Evolutionary conservation across 192 early-diverging fungal genomes (phyloP).

Genomic region (Umbelopsis ramanniana): DNA sequence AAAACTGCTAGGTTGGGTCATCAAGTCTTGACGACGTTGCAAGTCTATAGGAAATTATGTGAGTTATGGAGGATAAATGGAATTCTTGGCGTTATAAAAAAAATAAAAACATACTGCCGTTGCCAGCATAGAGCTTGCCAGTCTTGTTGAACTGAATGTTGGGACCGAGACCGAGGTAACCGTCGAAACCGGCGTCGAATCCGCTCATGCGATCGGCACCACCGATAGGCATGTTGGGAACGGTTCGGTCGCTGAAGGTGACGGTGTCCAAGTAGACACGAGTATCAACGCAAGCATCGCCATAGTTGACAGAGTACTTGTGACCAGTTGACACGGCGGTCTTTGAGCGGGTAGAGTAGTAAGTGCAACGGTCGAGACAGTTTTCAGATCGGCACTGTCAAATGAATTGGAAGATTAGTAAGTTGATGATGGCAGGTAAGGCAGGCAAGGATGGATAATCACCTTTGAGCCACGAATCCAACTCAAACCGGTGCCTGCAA

Average conservation of each 20-base stretch:
- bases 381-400: conserved; percentile 31
- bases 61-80: no score
- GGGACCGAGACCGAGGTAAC: conserved; percentile 41
- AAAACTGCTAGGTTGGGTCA: conserved; percentile 2
- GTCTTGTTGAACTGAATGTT: conserved; percentile 34
- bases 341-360: conserved; percentile 31
- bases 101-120: not conserved
- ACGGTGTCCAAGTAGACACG: conserved; percentile 35
- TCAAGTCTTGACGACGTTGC: conserved; percentile 10
- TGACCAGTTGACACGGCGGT: conserved; percentile 23
- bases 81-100: no score
- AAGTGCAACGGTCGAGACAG: conserved; percentile 37
- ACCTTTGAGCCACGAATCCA: conserved; percentile 37
- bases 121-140: conserved; percentile 15
- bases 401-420: not conserved
- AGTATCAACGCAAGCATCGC: conserved; percentile 28
- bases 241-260: conserved; percentile 25
- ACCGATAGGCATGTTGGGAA: conserved; percentile 40
- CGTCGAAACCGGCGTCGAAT: conserved; percentile 38
- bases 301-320: conserved; percentile 37
- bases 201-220: conserved; percentile 40
- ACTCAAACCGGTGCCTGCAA: conserved; percentile 34
- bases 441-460: not conserved
- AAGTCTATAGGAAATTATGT: not conserved
- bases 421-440: not conserved